A percentile compares a stretch with the other conserved stretches of the same genome.
These are phyloP conservation scores for Thermothielavioides terrestris DNA, from an alignment of 495 filamentous ascomycete species.

Conservation along the genomic window DNA sequence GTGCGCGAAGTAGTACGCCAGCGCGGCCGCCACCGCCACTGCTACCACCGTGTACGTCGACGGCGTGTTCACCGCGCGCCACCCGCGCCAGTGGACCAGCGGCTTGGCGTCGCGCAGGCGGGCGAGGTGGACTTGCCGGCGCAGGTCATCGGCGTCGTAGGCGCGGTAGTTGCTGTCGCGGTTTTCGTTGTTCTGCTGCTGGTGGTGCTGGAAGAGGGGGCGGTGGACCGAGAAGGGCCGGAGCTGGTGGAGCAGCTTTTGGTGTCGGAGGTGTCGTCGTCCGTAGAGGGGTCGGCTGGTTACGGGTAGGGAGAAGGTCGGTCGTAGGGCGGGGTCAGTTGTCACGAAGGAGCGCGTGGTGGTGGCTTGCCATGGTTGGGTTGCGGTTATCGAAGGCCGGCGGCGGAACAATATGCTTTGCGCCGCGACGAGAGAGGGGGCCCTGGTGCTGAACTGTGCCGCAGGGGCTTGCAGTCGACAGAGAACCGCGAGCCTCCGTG, in stretches of 20 bases:
- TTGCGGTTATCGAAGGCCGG: background rate
- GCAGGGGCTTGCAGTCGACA: no score
- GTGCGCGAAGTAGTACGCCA: conserved; percentile 60
- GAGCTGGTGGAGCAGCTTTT: background rate
- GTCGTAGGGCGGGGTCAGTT: no score
- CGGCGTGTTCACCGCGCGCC: conserved; percentile 20
- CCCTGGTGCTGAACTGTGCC: no score
- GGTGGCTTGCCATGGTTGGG: no score
- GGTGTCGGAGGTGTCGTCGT: no score
- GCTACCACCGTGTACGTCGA: conserved; percentile 26
- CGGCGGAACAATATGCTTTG: background rate
- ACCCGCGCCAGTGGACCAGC: conserved; percentile 24
- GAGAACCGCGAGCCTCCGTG: no score
- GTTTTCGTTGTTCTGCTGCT: background rate
- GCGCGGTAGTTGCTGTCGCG: background rate
- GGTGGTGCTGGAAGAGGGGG: background rate
- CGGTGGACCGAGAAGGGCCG: background rate
- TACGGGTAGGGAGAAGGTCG: no score
- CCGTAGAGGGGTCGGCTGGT: no score
- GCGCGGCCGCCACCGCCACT: conserved; percentile 28
- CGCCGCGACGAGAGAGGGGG: background rate
- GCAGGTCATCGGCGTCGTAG: background rate
- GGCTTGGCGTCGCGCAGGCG: conserved; percentile 26
- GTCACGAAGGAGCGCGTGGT: no score
- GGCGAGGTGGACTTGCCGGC: no score